A percentile compares a stretch with the other conserved stretches of the same genome.
Evolutionary conservation across 2,329 filamentous ascomycete genomes (phyloP).

Genomic region (Xylariaceae sp.): DNA sequence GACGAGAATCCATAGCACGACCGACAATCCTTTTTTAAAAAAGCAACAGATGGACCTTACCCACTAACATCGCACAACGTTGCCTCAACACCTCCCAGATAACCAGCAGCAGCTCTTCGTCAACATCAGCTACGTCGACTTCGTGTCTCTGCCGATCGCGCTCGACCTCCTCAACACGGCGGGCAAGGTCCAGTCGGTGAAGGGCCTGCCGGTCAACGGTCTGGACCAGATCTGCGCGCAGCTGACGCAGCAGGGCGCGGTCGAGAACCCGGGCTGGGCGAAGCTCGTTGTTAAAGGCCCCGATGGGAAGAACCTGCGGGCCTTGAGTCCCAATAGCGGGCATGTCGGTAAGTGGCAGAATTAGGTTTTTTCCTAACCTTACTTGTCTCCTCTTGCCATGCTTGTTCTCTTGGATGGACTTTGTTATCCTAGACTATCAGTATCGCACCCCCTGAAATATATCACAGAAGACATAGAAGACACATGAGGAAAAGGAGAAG

Average conservation of each 20-base stretch:
- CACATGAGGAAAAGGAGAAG: neutral
- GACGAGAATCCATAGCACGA: too few relatives aligned
- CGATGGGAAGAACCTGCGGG: conserved; percentile 41
- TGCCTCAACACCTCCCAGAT: too few relatives aligned
- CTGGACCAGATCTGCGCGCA: conserved; percentile 40
- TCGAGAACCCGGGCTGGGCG: conserved; percentile 47
- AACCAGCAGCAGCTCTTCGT: conserved; percentile 57
- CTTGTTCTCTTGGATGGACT: too few relatives aligned
- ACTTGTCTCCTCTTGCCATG: too few relatives aligned
- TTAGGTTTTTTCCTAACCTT: too few relatives aligned
- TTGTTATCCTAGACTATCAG: too few relatives aligned
- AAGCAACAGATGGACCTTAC: too few relatives aligned
- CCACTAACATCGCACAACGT: conserved; percentile 1
- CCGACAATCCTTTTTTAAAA: too few relatives aligned
- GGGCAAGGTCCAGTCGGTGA: conserved; percentile 41
- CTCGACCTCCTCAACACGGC: conserved; percentile 45
- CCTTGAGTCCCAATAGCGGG: conserved; percentile 48
- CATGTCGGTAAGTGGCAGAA: conserved; percentile 31
- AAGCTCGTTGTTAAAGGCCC: conserved; percentile 42
- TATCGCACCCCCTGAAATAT: too few relatives aligned
- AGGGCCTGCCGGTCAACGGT: conserved; percentile 44
- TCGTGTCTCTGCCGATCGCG: conserved; percentile 60
- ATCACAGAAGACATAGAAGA: too few relatives aligned
- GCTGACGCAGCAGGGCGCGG: conserved; percentile 40
- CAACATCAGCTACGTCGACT: conserved; percentile 72